Base-by-base conservation (phyloP, 2,329 filamentous ascomycete genomes). In the Aspergillus sp. region DNA sequence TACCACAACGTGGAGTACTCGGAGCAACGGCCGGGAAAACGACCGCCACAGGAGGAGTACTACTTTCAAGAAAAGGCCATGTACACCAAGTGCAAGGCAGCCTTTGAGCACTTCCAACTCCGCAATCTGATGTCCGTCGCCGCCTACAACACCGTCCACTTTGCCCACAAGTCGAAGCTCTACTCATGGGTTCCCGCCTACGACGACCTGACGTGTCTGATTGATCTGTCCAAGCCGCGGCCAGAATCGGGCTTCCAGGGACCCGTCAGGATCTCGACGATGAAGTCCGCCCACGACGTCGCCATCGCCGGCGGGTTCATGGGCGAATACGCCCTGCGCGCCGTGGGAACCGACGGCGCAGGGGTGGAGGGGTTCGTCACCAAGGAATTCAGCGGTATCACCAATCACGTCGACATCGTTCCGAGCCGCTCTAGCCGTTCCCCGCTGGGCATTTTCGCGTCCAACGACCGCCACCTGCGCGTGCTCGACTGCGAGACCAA, bases 101-200 rank as follows among this genome's bases (percentile, higher is more conserved):
- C 71, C n/a, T 76, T 80, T 44, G 74, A 78, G 26, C 82, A 85
- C 62, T 84, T 82, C 56, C 82, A 85, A 59, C 73, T 85, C 3
- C 80, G 82, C 13, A 83, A 84, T 56, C 66, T 82, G 8, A 72
- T 85, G 60, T 78, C 79, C 4, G 76, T 79, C 3, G 78, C 75
- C 8, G 78, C 78, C 11, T 76, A 77, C 38, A 79, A 81, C 54
- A 81, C 82, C 45, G 66, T 84, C 3, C 80, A 79, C 59, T 85
- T 83, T 61, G 76, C 78, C 20, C 67, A 69, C 19, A 71, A 73
- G 24, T 75, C 73, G 14, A 73, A 74, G 52, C 67, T 85, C 4
- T 71, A 76, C 49, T 76, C 75, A 13, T 80, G 79, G 51, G 74
- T 79, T 24, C 75, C 79, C 0, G 72, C 71, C 24, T 76, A 78